phyloP scores from a whole-genome alignment of 352 stramenopile species.

The Pythium sukuiense region DNA sequence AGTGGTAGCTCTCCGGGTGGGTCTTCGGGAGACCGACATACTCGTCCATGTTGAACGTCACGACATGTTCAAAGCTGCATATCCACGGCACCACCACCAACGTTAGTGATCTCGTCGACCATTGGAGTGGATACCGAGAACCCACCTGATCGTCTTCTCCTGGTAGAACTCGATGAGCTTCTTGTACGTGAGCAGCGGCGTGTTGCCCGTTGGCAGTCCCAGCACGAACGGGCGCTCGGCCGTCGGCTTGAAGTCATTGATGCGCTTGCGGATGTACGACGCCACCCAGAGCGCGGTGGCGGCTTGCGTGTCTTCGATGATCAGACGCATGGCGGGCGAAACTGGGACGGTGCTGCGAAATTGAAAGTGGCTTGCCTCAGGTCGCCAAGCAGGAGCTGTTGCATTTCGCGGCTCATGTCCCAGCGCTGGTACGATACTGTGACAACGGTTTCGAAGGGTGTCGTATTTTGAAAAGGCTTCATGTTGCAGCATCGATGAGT shows the following conservation, averaged over 20 bases:
- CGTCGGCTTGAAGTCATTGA: slow-evolving; percentile 77
- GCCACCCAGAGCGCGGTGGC: slow-evolving; percentile 70
- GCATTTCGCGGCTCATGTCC: too few relatives aligned
- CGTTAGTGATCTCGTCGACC: not conserved
- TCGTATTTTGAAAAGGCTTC: too few relatives aligned
- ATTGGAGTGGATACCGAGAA: too few relatives aligned
- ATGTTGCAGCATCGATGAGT: too few relatives aligned
- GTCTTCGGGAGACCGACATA: slow-evolving; percentile 77
- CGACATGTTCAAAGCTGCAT: slow-evolving; percentile 79
- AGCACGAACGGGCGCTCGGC: slow-evolving; percentile 78
- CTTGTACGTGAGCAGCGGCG: slow-evolving; percentile 80
- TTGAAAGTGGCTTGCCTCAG: too few relatives aligned
- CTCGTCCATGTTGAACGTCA: slow-evolving; percentile 93
- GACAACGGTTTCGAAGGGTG: too few relatives aligned
- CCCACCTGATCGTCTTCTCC: slow-evolving; percentile 36
- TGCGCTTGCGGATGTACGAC: slow-evolving; percentile 77
- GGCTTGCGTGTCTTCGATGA: slow-evolving; percentile 81
- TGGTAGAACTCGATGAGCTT: slow-evolving; percentile 76
- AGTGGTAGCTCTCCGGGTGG: slow-evolving; percentile 88
- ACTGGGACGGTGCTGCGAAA: too few relatives aligned
- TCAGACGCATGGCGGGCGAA: slow-evolving; percentile 61
- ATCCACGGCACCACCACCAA: too few relatives aligned
- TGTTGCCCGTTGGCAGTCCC: slow-evolving; percentile 84
- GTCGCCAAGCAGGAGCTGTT: too few relatives aligned
- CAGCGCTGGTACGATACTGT: too few relatives aligned